phyloP scores from a whole-genome alignment of 2,329 filamentous ascomycete genomes.

The Exophiala mesophila region DNA sequence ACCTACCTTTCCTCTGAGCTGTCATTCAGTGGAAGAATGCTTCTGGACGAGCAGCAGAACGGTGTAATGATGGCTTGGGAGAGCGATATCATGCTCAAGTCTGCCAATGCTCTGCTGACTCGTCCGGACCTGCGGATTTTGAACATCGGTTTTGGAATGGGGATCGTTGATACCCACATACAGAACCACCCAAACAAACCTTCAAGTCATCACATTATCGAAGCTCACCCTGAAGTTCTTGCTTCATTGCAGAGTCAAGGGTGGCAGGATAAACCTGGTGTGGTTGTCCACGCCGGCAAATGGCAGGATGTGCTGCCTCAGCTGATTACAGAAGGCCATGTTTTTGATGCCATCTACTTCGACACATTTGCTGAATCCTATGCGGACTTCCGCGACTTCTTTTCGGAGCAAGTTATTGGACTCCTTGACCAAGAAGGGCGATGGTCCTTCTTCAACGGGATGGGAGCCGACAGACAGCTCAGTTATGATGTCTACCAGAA shows the following conservation, averaged over 20 bases:
- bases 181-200: conserved; percentile 56
- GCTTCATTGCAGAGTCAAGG: conserved; percentile 62
- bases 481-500: conserved; percentile 96
- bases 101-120: conserved; percentile 63
- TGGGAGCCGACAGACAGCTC: conserved; percentile 85
- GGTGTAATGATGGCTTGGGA: conserved; percentile 96
- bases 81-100: conserved; percentile 75
- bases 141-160: conserved; percentile 89
- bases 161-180: conserved; percentile 76
- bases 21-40: conserved; percentile 59
- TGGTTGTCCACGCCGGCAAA: conserved; percentile 61
- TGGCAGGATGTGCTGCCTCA: conserved; percentile 77
- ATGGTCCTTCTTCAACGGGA: conserved; percentile 65
- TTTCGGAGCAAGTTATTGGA: conserved; percentile 78
- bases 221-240: conserved; percentile 75
- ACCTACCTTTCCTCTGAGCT: conserved; percentile 62
- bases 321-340: conserved; percentile 62
- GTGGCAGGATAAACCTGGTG: conserved; percentile 59
- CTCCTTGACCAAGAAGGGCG: conserved; percentile 61
- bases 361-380: conserved; percentile 98
- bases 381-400: conserved; percentile 75
- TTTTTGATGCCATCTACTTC: conserved; percentile 89
- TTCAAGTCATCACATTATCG: conserved; percentile 72
- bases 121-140: conserved; percentile 63
- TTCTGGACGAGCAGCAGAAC: conserved; percentile 71